A percentile compares a stretch with the other conserved stretches of the same genome.
These are phyloP conservation scores for Hortiboletus campestris DNA, from an alignment of 768 basidiomycete species.

Conservation along the genomic window DNA sequence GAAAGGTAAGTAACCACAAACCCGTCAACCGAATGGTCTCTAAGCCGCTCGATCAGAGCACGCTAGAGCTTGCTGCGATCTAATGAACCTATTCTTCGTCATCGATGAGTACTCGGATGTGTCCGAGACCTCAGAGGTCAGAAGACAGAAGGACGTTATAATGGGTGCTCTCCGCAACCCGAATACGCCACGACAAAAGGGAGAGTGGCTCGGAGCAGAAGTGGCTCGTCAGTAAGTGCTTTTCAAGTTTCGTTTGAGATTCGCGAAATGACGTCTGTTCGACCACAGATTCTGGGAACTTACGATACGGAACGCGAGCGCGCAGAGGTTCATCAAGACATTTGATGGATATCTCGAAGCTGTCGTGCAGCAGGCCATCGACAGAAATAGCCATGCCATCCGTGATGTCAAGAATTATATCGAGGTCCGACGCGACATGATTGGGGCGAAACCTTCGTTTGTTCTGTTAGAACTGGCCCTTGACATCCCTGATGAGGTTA, in stretches of 20 bases:
- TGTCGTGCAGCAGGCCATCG: conserved; percentile 2
- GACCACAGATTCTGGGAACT: conserved; percentile 15
- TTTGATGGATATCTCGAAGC: conserved; percentile 1
- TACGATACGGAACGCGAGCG: conserved; percentile 2
- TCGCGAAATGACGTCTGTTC: background rate
- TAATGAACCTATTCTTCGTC: conserved; percentile 51
- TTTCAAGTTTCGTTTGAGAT: no score
- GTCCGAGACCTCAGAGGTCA: conserved; percentile 29
- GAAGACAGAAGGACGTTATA: conserved; percentile 23
- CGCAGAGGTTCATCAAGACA: conserved; percentile 2
- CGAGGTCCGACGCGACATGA: conserved; percentile 38
- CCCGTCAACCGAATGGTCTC: background rate
- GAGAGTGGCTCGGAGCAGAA: conserved; percentile 15
- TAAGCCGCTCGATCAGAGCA: conserved; percentile 4
- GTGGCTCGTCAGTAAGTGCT: conserved; percentile 15
- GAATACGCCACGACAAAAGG: conserved; percentile 9
- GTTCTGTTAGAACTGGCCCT: conserved; percentile 27
- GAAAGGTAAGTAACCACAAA: conserved; percentile 2
- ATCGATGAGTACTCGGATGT: conserved; percentile 52
- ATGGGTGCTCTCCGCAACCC: conserved; percentile 17
- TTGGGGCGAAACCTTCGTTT: background rate
- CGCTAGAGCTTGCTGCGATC: conserved; percentile 41
- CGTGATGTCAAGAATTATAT: conserved; percentile 42
- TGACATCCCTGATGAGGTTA: conserved; percentile 38
- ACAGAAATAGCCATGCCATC: conserved; percentile 17